Conservation (phyloP, 2,329 filamentous ascomycete species). For the Bertia moriformis region DNA sequence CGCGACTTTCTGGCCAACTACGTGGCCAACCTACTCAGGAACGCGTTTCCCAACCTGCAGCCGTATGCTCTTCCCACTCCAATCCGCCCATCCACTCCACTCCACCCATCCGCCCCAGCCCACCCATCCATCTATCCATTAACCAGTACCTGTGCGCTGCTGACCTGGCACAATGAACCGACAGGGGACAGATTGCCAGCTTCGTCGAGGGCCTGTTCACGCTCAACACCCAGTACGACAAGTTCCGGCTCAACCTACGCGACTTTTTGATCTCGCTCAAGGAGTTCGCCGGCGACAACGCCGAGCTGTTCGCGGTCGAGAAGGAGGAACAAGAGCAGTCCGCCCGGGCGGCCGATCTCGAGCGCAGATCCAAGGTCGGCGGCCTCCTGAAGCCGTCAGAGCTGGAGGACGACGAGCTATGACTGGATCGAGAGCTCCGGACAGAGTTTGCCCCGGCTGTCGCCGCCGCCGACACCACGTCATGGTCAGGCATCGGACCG, state of each 20-base stretch:
- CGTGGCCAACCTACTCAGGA: slow-evolving; percentile 69
- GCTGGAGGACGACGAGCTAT: slow-evolving; percentile 78
- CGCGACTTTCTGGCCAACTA: slow-evolving; percentile 81
- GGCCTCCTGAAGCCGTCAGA: slow-evolving; percentile 95
- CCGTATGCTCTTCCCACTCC: no score
- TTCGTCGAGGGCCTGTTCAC: slow-evolving; percentile 86
- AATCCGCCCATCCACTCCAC: background rate
- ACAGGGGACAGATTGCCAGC: slow-evolving; percentile 67
- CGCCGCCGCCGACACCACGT: no score
- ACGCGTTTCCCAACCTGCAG: slow-evolving; percentile 85
- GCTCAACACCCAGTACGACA: slow-evolving; percentile 74
- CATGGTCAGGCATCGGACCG: no score
- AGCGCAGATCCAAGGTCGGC: slow-evolving; percentile 86
- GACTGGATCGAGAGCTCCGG: slow-evolving; percentile 61
- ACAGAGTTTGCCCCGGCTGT: slow-evolving; percentile 42
- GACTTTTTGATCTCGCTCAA: slow-evolving; percentile 96
- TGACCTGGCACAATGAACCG: no score
- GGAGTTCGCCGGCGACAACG: slow-evolving; percentile 83
- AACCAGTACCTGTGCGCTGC: slow-evolving; percentile 1
- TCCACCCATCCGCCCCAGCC: background rate
- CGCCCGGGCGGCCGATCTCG: slow-evolving; percentile 74
- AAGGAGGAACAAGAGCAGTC: slow-evolving; percentile 83
- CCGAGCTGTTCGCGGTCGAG: slow-evolving; percentile 84
- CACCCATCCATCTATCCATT: no score
- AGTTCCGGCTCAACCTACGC: slow-evolving; percentile 88